phyloP scores from a whole-genome alignment of 2,329 filamentous ascomycete species.

The Neophaeococcomyces mojaviensis region DNA sequence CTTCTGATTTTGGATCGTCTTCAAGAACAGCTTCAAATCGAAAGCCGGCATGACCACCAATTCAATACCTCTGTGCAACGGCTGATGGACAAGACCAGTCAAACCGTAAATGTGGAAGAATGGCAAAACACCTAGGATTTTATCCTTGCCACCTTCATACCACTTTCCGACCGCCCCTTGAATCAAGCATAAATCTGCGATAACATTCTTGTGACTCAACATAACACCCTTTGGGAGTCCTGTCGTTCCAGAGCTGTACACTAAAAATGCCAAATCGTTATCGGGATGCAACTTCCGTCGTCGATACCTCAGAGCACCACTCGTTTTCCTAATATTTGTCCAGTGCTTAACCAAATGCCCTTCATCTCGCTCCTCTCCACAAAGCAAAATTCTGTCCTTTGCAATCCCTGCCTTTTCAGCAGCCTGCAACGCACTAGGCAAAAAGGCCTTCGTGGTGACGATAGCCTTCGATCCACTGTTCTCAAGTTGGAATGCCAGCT shows the following conservation, averaged over 20 bases:
- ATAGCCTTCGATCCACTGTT: slow-evolving; percentile 69
- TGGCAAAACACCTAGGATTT: slow-evolving; percentile 69
- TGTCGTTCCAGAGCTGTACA: slow-evolving; percentile 85
- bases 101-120: slow-evolving; percentile 91
- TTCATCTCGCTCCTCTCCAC: slow-evolving; percentile 64
- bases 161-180: slow-evolving; percentile 44
- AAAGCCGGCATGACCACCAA: slow-evolving; percentile 72
- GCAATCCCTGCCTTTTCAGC: slow-evolving; percentile 64
- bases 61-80: slow-evolving; percentile 58
- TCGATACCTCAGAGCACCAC: slow-evolving; percentile 51
- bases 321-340: slow-evolving; percentile 60
- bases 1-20: slow-evolving; percentile 63
- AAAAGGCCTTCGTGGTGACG: slow-evolving; percentile 62
- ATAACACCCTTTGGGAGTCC: slow-evolving; percentile 88
- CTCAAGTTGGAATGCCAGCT: slow-evolving; percentile 75
- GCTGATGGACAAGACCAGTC: slow-evolving; percentile 63
- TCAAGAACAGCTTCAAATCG: slow-evolving; percentile 71
- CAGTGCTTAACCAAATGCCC: slow-evolving; percentile 62
- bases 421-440: slow-evolving; percentile 60
- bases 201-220: slow-evolving; percentile 74
- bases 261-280: slow-evolving; percentile 72
- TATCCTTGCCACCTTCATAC: slow-evolving; percentile 56
- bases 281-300: slow-evolving; percentile 58
- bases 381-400: slow-evolving; percentile 64
- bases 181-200: slow-evolving; percentile 62